A percentile compares a stretch with the other conserved stretches of the same genome.
Conservation (phyloP, 2,329 filamentous ascomycete genomes). For the Fusarium robinianum region DNA sequence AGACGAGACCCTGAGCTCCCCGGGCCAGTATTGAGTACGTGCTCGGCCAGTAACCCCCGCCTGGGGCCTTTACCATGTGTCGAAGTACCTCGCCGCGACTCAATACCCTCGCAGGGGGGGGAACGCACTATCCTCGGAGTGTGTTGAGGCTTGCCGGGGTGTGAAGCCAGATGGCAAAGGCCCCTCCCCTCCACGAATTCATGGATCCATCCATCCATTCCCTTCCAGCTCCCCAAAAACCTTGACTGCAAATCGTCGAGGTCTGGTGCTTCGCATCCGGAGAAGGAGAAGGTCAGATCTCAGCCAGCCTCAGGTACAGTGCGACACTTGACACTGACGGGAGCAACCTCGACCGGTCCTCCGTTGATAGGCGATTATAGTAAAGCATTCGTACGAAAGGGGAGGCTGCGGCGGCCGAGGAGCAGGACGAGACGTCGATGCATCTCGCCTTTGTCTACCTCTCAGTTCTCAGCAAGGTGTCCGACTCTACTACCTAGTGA, state of each 20-base stretch:
- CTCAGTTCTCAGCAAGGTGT: too few species aligned
- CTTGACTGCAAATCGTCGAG: conserved; percentile 27
- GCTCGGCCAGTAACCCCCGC: conserved; percentile 25
- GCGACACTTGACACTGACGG: not conserved
- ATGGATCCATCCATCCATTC: conserved; percentile 24
- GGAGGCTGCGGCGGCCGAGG: not conserved
- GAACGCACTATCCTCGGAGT: conserved; percentile 27
- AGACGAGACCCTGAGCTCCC: conserved; percentile 10
- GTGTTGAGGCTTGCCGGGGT: conserved; percentile 17
- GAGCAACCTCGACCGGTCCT: too few species aligned
- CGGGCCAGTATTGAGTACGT: conserved; percentile 24
- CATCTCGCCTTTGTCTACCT: too few species aligned
- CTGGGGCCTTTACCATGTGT: conserved; percentile 27
- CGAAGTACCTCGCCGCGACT: conserved; percentile 24
- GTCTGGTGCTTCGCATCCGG: conserved; percentile 10
- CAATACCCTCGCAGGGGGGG: conserved; percentile 26
- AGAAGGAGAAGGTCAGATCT: conserved; percentile 6
- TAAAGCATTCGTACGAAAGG: not conserved
- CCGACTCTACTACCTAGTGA: too few species aligned
- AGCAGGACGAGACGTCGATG: too few species aligned
- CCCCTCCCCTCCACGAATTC: conserved; percentile 17
- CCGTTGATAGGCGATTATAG: not conserved
- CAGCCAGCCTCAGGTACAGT: conserved; percentile 7
- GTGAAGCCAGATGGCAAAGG: conserved; percentile 8
- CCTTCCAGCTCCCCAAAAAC: conserved; percentile 27